Base-by-base conservation (phyloP, 768 basidiomycete species). In the Tricholoma hemisulphureum region DNA sequence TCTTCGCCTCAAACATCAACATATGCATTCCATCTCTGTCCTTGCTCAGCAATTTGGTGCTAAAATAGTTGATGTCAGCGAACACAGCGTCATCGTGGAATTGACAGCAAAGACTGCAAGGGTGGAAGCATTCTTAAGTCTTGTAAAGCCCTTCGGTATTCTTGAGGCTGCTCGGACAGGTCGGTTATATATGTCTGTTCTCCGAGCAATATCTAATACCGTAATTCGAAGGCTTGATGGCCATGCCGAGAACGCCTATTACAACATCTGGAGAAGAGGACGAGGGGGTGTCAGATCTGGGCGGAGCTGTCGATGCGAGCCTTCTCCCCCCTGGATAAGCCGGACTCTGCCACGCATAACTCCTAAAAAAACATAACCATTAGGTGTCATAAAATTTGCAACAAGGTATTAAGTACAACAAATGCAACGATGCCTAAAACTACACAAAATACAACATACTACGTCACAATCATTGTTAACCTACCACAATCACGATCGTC, bases 171-270 rank as follows among this genome's bases (percentile, higher is more conserved):
- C 97, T 20, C 79, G 97, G 55, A 95, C 94, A 31, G 96, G 95
- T 95, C 60, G 57, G 9, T 31, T 58, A 51, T 51, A 51, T 51
- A 16, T 58, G 28, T 29, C 26, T 4, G 7, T 11, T n/a, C 26
- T 29, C 16, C 6, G n/a, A 28, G 16, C 2, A 18, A 9, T 2
- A 10, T 49, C 46, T 49, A 24, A 46, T 6, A 28, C 8, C 14
- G n/a, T n/a, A 29, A 29, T 18, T 29, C 3, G 16, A 49, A 96
- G 95, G 95, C 68, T 76, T 92, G 35, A 99, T 99, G 96, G 95
- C 92, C 6, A 97, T 99, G 91, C 97, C 97, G 4, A 85, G 97
- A 59, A 97, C 97, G 5, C 95, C 96, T 2, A 90, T 98, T 66
- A 70, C 83, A 14, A 69, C 64, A 4, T 57, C 65, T 5, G 71